Evolutionary conservation across 768 basidiomycete genomes (phyloP).

Genomic region (Pulveroboletus sp.): DNA sequence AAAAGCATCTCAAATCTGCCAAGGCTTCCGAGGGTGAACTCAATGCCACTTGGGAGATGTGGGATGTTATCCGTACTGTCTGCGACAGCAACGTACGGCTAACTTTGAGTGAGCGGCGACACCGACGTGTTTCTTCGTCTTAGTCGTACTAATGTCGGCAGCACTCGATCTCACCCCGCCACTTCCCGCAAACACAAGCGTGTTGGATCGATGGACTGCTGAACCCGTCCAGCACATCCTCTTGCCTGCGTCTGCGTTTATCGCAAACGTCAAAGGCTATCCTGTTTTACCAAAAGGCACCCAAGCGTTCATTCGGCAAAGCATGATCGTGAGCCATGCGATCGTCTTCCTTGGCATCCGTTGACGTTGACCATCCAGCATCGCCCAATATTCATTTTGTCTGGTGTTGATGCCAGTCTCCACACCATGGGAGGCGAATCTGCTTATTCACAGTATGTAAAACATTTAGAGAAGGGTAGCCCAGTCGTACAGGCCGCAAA

Average conservation of each 20-base stretch:
- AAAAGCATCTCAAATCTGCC: constrained; percentile 26
- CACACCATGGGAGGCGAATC: constrained; percentile 80
- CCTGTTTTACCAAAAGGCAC: constrained; percentile 94
- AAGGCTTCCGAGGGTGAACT: constrained; percentile 53
- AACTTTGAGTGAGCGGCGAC: constrained; percentile 69
- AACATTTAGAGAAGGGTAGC: constrained; percentile 80
- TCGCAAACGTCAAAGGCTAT: constrained; percentile 94
- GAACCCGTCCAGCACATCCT: constrained; percentile 90
- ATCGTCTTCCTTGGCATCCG: constrained; percentile 13
- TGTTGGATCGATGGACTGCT: constrained; percentile 86
- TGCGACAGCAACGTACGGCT: constrained; percentile 81
- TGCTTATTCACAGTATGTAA: constrained; percentile 88
- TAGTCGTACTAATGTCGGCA: constrained; percentile 33
- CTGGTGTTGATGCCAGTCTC: constrained; percentile 58
- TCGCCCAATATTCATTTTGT: constrained; percentile 80
- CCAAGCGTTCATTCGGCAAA: constrained; percentile 85
- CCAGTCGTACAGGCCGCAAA: constrained; percentile 59
- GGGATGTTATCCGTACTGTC: constrained; percentile 90
- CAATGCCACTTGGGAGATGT: constrained; percentile 94
- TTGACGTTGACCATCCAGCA: constrained; percentile 50
- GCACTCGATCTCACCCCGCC: constrained; percentile 92
- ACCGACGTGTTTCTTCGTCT: constrained; percentile 1
- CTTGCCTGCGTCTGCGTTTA: constrained; percentile 87
- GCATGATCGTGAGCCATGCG: constrained; percentile 68
- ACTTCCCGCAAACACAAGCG: constrained; percentile 71